Conservation (phyloP, 2,329 filamentous ascomycete genomes). For the Nannizziopsis barbatae region DNA sequence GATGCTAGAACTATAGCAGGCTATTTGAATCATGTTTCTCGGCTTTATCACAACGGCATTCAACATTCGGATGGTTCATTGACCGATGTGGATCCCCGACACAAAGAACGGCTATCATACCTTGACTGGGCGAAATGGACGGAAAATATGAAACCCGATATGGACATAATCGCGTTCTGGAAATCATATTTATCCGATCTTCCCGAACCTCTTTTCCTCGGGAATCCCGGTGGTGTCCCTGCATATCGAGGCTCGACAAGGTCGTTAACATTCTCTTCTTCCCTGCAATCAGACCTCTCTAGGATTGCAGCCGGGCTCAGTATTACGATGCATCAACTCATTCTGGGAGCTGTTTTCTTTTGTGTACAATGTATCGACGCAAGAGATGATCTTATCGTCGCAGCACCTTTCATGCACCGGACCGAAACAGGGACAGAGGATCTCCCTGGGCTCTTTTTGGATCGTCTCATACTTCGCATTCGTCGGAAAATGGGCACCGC, state of each 20-base stretch:
- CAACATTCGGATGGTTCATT: no score
- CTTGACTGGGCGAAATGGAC: no score
- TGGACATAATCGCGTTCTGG: constrained; percentile 3
- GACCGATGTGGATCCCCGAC: no score
- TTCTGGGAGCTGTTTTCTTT: constrained; percentile 1
- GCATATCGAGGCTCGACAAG: neutral
- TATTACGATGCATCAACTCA: neutral
- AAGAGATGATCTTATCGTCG: constrained; percentile 1
- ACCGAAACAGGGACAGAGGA: constrained; percentile 1
- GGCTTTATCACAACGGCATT: no score
- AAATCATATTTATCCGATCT: constrained; percentile 15
- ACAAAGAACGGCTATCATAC: no score
- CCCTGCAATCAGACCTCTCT: neutral
- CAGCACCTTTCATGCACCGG: constrained; percentile 1
- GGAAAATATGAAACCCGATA: no score
- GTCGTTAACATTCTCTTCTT: neutral
- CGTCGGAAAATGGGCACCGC: neutral
- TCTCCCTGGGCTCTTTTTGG: neutral
- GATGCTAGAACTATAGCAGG: neutral
- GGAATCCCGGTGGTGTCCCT: constrained; percentile 3
- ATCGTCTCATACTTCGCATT: constrained; percentile 12
- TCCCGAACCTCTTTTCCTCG: neutral
- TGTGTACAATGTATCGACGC: neutral
- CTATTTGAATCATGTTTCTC: constrained; percentile 4
- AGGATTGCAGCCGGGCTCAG: neutral